Percentiles rank a stretch among this genome's conserved stretches.
These are phyloP conservation scores for Cryptococcus sp. DNA, from an alignment of 1,284 basidiomycete genomes.

Conservation along the genomic window DNA sequence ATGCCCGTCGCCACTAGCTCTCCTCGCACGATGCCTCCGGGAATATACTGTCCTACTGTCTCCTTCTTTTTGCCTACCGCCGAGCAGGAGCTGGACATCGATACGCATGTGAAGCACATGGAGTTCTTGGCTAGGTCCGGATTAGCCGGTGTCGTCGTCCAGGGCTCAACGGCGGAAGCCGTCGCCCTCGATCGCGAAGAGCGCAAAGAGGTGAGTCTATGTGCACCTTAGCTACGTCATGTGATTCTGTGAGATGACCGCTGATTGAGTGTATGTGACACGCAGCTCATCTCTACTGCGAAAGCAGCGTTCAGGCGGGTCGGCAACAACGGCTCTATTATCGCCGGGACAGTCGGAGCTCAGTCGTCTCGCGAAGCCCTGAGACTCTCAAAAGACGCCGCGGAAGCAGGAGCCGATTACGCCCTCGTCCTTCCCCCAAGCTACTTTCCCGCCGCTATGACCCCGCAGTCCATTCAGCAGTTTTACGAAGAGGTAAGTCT, in stretches of 20 bases:
- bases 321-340: conserved; percentile 27
- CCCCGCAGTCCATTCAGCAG: conserved; percentile 21
- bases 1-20: conserved; percentile 14
- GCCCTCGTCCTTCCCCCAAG: conserved; percentile 35
- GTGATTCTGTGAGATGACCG: neutral
- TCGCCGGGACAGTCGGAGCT: conserved; percentile 38
- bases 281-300: conserved; percentile 33
- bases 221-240: too few relatives aligned
- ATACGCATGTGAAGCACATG: conserved; percentile 41
- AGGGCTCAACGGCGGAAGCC: conserved; percentile 50
- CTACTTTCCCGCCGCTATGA: conserved; percentile 35
- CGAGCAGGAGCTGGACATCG: conserved; percentile 44
- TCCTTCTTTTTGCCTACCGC: conserved; percentile 45
- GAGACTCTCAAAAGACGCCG: conserved; percentile 25
- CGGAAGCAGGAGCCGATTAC: conserved; percentile 35
- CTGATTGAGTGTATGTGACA: neutral
- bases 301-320: conserved; percentile 23
- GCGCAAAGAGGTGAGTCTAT: conserved; percentile 29
- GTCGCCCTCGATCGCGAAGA: conserved; percentile 44
- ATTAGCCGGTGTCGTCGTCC: conserved; percentile 41
- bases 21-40: conserved; percentile 27
- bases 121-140: conserved; percentile 34
- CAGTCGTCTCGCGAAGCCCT: conserved; percentile 36
- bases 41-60: conserved; percentile 47
- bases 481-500: conserved; percentile 38